Evolutionary conservation across 345 rosid species (phyloP), one percentile per base, ranked within the genome.

Genomic region (Populus alba): DNA sequence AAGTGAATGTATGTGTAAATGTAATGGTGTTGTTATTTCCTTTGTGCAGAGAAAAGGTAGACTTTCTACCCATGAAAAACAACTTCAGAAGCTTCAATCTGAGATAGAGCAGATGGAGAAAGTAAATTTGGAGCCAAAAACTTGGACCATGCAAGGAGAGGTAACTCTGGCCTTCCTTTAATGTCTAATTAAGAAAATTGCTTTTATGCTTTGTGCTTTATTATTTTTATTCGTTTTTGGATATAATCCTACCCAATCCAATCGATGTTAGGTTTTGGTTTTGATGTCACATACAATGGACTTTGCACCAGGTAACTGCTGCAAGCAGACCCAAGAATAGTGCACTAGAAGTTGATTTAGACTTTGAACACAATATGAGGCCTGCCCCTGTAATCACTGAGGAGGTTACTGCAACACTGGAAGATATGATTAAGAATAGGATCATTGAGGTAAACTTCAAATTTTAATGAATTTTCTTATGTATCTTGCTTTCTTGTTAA

Each of bases 61-160:
- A 13, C 95, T 90, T 79, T 96, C 99, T 17, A 91, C 90, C 7
- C 93, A 92, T 81, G 98, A 96, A 84, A 94, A 85, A 75, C 90
- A 92, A 74, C 91, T 83, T 74, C 65, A 85, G 81, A 85, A 85
- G 71, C 82, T 87, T 82, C 83, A 81, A 65, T 81, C 93, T 77
- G 89, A 96, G 87, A 91, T 92, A 71, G 87, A 88, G 78, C 85
- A 82, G 83, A 89, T 96, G 98, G 98, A 94, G 88, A 89, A 87
- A 86, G 87, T 90, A 78, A 94, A 94, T 85, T 73, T 96, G 82
- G 99, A 96, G 82, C 87, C 94, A 10, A 96, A 94, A 83, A 78
- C 86, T 72, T 96, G 99, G 99, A 96, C 97, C 73, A 91, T 96
- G 99, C 93, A 78, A 75, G 99, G 99, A 88, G 99, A 96, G 98